phyloP scores from a whole-genome alignment of 768 basidiomycete genomes.

The Leccinum arenicola region DNA sequence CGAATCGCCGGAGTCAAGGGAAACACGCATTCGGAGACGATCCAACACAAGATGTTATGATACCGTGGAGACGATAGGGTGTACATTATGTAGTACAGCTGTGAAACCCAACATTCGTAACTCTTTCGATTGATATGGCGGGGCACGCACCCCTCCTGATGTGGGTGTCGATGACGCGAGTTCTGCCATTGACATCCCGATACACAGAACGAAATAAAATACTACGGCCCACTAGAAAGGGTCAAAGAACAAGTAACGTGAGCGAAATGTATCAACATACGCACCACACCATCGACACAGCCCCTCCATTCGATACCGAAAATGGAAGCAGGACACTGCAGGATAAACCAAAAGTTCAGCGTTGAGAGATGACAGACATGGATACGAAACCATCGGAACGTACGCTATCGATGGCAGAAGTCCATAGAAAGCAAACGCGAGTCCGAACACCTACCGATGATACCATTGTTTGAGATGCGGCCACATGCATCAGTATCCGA shows the following conservation, averaged over 20 bases:
- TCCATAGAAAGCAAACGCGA: conserved; percentile 68
- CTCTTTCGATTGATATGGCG: background rate
- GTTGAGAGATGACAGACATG: background rate
- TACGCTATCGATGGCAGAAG: conserved; percentile 60
- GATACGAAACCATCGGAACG: conserved; percentile 20
- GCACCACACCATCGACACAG: conserved; percentile 43
- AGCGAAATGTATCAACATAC: conserved; percentile 17
- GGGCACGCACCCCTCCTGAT: conserved; percentile 33
- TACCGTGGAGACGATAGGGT: conserved; percentile 50
- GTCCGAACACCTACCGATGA: conserved; percentile 55
- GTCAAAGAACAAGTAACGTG: background rate
- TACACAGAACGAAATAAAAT: conserved; percentile 33
- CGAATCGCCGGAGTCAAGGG: background rate
- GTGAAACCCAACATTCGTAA: background rate
- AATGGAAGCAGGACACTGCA: conserved; percentile 41
- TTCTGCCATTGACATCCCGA: conserved; percentile 39
- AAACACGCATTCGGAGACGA: conserved; percentile 34
- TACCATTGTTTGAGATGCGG: background rate
- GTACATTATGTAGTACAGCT: conserved; percentile 68
- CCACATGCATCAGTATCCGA: background rate
- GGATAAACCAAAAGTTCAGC: background rate
- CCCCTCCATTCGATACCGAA: conserved; percentile 47
- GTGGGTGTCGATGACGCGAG: conserved; percentile 38
- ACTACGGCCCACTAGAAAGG: conserved; percentile 33
- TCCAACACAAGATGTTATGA: conserved; percentile 59